These are phyloP conservation scores for Macrolepiota albuminosa DNA, from an alignment of 768 basidiomycete species.

Conservation along the genomic window DNA sequence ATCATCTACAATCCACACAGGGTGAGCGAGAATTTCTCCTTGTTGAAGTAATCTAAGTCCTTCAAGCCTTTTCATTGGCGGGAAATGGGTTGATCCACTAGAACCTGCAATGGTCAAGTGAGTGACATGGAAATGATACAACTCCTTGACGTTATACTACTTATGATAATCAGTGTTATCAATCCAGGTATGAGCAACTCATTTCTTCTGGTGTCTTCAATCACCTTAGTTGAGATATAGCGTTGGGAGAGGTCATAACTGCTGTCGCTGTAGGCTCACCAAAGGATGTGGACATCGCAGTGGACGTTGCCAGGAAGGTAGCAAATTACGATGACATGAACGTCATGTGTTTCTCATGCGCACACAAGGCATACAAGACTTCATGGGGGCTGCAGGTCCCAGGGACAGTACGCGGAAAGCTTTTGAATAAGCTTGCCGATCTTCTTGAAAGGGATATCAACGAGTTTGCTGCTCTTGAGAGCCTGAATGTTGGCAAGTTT, in stretches of 20 bases:
- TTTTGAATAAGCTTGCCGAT: constrained; percentile 27
- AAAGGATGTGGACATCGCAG: constrained; percentile 65
- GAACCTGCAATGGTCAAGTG: constrained; percentile 53
- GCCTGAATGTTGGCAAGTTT: constrained; percentile 18
- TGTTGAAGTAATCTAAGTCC: neutral
- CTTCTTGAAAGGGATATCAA: constrained; percentile 23
- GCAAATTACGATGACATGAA: neutral
- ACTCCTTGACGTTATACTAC: neutral
- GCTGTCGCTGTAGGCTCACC: constrained; percentile 46
- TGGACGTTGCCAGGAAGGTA: constrained; percentile 50
- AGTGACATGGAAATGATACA: constrained; percentile 15
- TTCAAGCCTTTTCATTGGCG: constrained; percentile 51
- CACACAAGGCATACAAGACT: constrained; percentile 37
- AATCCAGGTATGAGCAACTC: constrained; percentile 18
- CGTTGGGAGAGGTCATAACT: constrained; percentile 55
- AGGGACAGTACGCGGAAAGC: constrained; percentile 28
- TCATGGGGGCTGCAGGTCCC: constrained; percentile 61
- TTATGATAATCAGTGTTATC: constrained; percentile 6
- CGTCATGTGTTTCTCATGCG: neutral
- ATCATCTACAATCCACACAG: constrained; percentile 49
- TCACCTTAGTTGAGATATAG: constrained; percentile 23
- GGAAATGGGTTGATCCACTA: constrained; percentile 50
- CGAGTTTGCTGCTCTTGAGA: constrained; percentile 26
- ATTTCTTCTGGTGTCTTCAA: neutral
- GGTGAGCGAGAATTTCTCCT: constrained; percentile 21